Conservation (phyloP, 1,139 yeast genomes). For the Taphrina betulina region DNA sequence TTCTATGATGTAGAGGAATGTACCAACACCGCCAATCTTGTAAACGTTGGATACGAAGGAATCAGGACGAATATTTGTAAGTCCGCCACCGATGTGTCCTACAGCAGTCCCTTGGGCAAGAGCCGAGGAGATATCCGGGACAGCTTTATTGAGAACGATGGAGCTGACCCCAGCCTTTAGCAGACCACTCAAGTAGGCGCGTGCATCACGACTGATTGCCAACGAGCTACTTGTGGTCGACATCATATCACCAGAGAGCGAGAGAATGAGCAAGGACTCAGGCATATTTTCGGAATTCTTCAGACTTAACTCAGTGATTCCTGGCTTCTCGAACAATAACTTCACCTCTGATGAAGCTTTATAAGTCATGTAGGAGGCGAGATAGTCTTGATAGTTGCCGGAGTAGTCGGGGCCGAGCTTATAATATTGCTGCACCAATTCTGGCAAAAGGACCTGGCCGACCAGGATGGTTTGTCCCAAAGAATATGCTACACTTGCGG, state of each 20-base stretch:
- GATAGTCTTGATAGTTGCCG: constrained; percentile 47
- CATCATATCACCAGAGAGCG: background rate
- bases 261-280: constrained; percentile 34
- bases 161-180: too few species aligned
- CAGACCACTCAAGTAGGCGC: background rate
- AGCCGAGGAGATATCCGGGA: constrained; percentile 37
- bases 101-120: constrained; percentile 34
- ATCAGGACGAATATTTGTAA: constrained; percentile 34
- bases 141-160: constrained; percentile 36
- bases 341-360: constrained; percentile 45
- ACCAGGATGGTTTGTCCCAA: constrained; percentile 5
- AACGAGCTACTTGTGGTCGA: background rate
- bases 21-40: constrained; percentile 46
- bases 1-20: constrained; percentile 45
- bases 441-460: constrained; percentile 5
- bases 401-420: constrained; percentile 48
- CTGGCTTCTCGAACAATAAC: constrained; percentile 38
- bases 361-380: constrained; percentile 45
- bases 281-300: constrained; percentile 25
- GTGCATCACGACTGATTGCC: background rate
- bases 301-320: background rate
- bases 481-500: background rate
- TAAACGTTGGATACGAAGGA: constrained; percentile 37
- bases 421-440: constrained; percentile 40
- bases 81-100: constrained; percentile 40